These are phyloP conservation scores for Pseudogymnoascus sp. DNA, from an alignment of 2,329 filamentous ascomycete species.

Conservation along the genomic window DNA sequence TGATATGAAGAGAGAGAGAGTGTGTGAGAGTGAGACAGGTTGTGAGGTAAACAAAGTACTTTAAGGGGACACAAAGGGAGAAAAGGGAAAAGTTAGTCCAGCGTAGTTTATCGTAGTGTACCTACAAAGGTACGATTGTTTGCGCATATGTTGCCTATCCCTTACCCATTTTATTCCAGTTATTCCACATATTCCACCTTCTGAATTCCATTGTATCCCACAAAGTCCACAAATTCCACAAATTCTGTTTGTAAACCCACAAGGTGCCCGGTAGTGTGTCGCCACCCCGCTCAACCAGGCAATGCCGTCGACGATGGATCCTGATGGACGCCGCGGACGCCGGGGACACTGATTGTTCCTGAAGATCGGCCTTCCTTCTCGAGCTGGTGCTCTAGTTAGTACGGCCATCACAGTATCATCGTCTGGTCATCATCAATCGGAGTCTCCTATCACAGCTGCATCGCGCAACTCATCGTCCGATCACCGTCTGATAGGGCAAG, in stretches of 20 bases:
- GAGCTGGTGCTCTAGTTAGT: neutral
- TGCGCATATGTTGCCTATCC: neutral
- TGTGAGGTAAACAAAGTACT: conserved; percentile 4
- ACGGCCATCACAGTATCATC: neutral
- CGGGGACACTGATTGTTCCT: neutral
- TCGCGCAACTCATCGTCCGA: neutral
- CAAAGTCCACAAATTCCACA: neutral
- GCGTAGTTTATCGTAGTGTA: neutral
- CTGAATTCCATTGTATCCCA: neutral
- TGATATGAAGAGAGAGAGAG: neutral
- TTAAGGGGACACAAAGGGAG: conserved; percentile 2
- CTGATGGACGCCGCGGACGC: neutral
- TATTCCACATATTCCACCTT: neutral
- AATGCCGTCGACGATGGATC: neutral
- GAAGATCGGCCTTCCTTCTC: neutral
- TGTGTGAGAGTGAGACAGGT: neutral
- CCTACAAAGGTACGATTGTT: conserved; percentile 3
- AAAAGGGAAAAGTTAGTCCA: neutral
- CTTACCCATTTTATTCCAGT: neutral
- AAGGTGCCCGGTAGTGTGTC: neutral
- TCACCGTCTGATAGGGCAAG: conserved; percentile 1
- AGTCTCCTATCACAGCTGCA: neutral
- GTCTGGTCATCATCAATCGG: neutral
- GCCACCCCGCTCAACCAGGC: conserved; percentile 6
- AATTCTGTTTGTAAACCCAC: conserved; percentile 1